These are phyloP conservation scores for Brasenia schreberi DNA, from an alignment of 164 flowering plant species.

Conservation along the genomic window DNA sequence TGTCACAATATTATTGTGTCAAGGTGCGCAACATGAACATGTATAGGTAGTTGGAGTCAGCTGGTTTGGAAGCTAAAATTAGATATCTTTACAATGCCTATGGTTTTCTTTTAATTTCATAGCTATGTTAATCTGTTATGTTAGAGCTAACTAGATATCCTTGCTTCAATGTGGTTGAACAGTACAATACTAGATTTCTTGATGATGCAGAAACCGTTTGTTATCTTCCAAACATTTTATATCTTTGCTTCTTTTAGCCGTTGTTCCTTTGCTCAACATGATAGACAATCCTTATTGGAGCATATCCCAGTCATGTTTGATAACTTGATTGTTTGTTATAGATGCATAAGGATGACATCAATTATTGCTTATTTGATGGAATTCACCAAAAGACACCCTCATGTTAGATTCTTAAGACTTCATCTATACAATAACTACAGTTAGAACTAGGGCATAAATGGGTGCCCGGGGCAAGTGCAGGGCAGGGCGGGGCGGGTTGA, in stretches of 20 bases:
- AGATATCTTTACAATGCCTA: no score
- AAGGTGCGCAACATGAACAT: conserved; percentile 19
- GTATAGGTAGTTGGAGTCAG: not conserved
- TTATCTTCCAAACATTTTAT: not conserved
- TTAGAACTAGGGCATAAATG: conserved; percentile 80
- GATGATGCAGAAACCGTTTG: no score
- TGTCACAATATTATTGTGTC: conserved; percentile 75
- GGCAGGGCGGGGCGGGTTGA: no score
- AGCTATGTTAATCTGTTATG: no score
- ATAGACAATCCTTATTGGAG: conserved; percentile 85
- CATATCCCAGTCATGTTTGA: conserved; percentile 48
- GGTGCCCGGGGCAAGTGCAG: conserved; percentile 4
- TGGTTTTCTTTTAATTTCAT: no score
- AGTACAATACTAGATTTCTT: no score
- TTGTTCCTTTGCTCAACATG: conserved; percentile 58
- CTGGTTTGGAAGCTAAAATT: not conserved
- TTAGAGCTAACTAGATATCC: no score
- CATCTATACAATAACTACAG: conserved; percentile 84
- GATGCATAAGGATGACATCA: conserved; percentile 60
- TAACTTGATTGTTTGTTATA: conserved; percentile 14
- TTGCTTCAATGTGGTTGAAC: no score
- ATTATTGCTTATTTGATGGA: conserved; percentile 84
- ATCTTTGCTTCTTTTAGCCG: conserved; percentile 18
- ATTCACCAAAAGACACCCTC: conserved; percentile 82
- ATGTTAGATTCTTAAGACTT: conserved; percentile 72